Evolutionary conservation across 2,329 filamentous ascomycete species (phyloP).

Genomic region (Pseudocercospora fijiensis): DNA sequence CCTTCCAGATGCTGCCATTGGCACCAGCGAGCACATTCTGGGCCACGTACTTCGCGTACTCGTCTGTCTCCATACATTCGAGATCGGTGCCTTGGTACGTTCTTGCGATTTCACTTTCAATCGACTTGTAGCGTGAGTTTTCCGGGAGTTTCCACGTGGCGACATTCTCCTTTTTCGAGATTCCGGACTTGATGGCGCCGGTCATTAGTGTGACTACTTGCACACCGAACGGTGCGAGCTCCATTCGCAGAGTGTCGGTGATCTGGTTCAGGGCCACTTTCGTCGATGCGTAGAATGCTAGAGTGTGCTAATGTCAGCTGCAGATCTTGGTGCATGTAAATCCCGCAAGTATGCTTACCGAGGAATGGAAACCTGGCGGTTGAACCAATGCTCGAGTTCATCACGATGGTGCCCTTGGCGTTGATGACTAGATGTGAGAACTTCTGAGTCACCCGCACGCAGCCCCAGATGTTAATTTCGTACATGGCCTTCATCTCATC

Average conservation of each 20-base stretch:
- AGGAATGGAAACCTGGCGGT: conserved; percentile 27
- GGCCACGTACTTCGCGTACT: conserved; percentile 21
- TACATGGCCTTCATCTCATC: conserved; percentile 50
- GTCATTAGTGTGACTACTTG: conserved; percentile 31
- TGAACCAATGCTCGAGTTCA: conserved; percentile 41
- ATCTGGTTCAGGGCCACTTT: conserved; percentile 31
- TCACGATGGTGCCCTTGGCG: conserved; percentile 39
- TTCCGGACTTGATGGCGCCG: conserved; percentile 19
- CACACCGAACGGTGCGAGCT: conserved; percentile 34
- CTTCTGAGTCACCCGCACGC: conserved; percentile 36
- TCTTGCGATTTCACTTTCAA: conserved; percentile 15
- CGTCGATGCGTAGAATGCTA: conserved; percentile 36
- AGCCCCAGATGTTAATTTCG: conserved; percentile 54
- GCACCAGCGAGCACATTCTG: conserved; percentile 16
- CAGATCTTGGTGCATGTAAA: not conserved
- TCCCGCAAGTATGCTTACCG: conserved; percentile 19
- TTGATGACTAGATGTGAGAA: conserved; percentile 52
- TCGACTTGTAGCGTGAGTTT: conserved; percentile 14
- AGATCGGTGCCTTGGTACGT: conserved; percentile 17
- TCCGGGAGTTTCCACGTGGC: conserved; percentile 10
- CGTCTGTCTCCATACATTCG: conserved; percentile 16
- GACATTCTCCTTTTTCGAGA: conserved; percentile 10
- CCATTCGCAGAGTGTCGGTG: conserved; percentile 30
- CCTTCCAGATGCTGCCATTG: conserved; percentile 10
- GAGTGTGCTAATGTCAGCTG: not conserved